Evolutionary conservation across 2,329 filamentous ascomycete genomes (phyloP).

Genomic region (Aspergillus japonicus): DNA sequence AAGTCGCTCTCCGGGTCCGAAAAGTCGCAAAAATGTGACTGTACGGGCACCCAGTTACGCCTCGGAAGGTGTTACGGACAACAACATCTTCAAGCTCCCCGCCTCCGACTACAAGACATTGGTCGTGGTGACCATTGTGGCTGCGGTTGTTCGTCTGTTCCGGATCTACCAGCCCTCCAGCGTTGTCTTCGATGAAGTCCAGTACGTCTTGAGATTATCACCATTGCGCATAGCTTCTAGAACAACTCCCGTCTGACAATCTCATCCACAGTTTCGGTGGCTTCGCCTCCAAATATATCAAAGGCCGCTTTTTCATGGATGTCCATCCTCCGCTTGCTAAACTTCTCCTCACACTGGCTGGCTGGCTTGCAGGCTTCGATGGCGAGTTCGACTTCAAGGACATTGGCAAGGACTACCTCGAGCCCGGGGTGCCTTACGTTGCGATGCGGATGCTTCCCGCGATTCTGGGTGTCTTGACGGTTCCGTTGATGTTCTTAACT

Average conservation of each 20-base stretch:
- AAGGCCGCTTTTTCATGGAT: constrained; percentile 99
- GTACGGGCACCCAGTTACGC: constrained; percentile 42
- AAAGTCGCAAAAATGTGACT: constrained; percentile 33
- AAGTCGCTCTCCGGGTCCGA: constrained; percentile 41
- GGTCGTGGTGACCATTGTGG: constrained; percentile 69
- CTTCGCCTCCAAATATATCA: constrained; percentile 98
- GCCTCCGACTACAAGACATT: constrained; percentile 79
- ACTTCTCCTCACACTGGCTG: constrained; percentile 90
- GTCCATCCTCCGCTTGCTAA: constrained; percentile 98
- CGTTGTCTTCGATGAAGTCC: constrained; percentile 98
- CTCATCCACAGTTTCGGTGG: constrained; percentile 74
- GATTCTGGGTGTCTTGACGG: constrained; percentile 80
- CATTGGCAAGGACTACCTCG: constrained; percentile 97
- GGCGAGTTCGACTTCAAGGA: constrained; percentile 99
- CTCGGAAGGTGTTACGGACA: constrained; percentile 66
- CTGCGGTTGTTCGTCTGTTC: constrained; percentile 80
- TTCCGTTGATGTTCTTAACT: constrained; percentile 91
- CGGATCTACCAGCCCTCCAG: constrained; percentile 94
- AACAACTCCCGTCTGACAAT: constrained; percentile 6
- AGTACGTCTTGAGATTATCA: constrained; percentile 61
- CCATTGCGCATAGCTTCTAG: background rate
- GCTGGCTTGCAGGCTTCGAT: constrained; percentile 91
- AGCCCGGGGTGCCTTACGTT: constrained; percentile 92
- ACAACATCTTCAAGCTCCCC: constrained; percentile 88
- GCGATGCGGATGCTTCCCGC: constrained; percentile 95